Evolutionary conservation across 495 filamentous ascomycete species (phyloP).

Genomic region (Aspergillus sclerotiicarbonarius): DNA sequence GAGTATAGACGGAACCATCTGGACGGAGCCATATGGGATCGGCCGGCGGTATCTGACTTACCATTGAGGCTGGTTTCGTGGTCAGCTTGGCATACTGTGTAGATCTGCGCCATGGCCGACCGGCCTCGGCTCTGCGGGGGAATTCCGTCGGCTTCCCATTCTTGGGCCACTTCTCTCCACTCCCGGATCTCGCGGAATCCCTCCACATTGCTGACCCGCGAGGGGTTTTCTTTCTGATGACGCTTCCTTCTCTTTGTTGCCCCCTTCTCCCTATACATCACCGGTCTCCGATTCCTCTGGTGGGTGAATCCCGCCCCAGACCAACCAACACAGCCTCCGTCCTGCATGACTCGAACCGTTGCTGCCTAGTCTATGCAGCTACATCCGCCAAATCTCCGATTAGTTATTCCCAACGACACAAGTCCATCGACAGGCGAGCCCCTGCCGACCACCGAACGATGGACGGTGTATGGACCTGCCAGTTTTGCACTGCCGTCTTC

Average conservation of each 20-base stretch:
- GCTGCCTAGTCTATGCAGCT: neutral
- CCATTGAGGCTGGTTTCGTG: neutral
- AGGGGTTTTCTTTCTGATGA: neutral
- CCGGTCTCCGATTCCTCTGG: neutral
- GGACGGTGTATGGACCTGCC: constrained; percentile 25
- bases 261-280: neutral
- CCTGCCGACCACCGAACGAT: constrained; percentile 1
- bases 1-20: neutral
- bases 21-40: neutral
- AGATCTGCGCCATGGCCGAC: neutral
- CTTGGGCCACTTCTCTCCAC: neutral
- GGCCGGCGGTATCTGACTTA: neutral
- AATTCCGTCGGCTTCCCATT: constrained; percentile 13
- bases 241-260: neutral
- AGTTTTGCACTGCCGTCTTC: constrained; percentile 30
- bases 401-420: neutral
- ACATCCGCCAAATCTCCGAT: neutral
- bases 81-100: no score
- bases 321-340: neutral
- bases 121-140: constrained; percentile 13
- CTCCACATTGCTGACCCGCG: neutral
- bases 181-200: neutral
- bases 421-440: neutral
- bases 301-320: neutral
- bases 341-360: neutral